Base-by-base conservation (phyloP, 108 stramenopile species). In the Cyclostephanos tholiformis region DNA sequence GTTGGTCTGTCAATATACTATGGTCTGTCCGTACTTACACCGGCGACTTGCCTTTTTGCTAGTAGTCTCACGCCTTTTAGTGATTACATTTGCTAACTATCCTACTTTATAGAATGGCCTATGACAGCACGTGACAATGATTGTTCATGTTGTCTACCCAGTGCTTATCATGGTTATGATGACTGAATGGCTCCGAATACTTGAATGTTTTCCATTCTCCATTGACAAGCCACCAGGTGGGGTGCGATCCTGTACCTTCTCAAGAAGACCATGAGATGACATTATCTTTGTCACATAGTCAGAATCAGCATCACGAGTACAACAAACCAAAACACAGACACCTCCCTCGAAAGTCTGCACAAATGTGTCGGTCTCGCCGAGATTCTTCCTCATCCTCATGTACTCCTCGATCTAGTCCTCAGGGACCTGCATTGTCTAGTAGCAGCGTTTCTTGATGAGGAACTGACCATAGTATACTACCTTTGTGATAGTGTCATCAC, bases 241-340 rank as follows among this genome's bases (percentile, higher is more conserved):
- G n/a, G n/a, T n/a, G 20, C 35, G 62, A 19, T 63, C 62, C 22
- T 39, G 62, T 1, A 43, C 35, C 35, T 63, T 9, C 19, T 63
- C n/a, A 1, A 63, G 62, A 7, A 44, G 35, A n/a, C n/a, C n/a
- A n/a, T n/a, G n/a, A 9, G 46, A 51, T 10, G 39, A 27, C 72
- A 74, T 74, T 23, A 74, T 51, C 39, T 66, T 74, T 7, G 46
- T 51, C 0, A 67, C 29, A 30, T 65, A 64, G 17, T 65, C 41
- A 1, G 39, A 19, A n/a, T n/a, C n/a, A n/a, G n/a, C n/a, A 29
- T 65, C 64, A 2, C 26, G 63, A 4, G 32, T 43, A 49, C 64
- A 74, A n/a, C 65, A 55, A 20, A 74, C 2, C 1, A 20, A 29
- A 32, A 74, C 65, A 20, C 23, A 3, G 11, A 56, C n/a, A n/a